phyloP scores from a whole-genome alignment of 1,284 basidiomycete species.

The Naganishia sp. region DNA sequence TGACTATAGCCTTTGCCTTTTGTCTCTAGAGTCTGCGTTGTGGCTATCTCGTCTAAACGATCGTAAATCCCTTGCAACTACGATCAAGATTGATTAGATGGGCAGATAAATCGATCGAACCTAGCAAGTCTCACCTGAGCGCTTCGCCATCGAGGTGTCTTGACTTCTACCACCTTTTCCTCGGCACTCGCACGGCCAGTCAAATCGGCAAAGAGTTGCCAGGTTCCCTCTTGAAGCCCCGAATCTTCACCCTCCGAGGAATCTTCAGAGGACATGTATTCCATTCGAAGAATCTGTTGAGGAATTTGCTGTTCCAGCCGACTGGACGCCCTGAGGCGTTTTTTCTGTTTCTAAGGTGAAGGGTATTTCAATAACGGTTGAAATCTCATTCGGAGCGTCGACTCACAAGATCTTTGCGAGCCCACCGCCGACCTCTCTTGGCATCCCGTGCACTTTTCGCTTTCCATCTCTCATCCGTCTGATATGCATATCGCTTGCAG shows the following conservation, averaged over 20 bases:
- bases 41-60: constrained; percentile 27
- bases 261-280: constrained; percentile 54
- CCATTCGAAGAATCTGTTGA: constrained; percentile 40
- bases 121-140: constrained; percentile 37
- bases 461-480: constrained; percentile 43
- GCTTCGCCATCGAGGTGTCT: constrained; percentile 50
- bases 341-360: constrained; percentile 49
- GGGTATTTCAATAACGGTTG: neutral
- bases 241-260: constrained; percentile 50
- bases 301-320: constrained; percentile 17
- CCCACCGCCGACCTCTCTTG: constrained; percentile 52
- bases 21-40: constrained; percentile 19
- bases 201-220: constrained; percentile 25
- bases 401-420: constrained; percentile 51
- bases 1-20: constrained; percentile 30
- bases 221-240: constrained; percentile 25
- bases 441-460: constrained; percentile 45
- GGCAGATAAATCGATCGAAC: neutral
- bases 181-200: constrained; percentile 51
- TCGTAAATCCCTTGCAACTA: constrained; percentile 30
- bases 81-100: neutral
- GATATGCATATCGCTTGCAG: constrained; percentile 44
- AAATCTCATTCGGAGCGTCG: neutral
- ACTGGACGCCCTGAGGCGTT: constrained; percentile 42
- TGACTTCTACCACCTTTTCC: constrained; percentile 74